Conservation (phyloP, 2,329 filamentous ascomycete species). For the Kalmusia sp. region DNA sequence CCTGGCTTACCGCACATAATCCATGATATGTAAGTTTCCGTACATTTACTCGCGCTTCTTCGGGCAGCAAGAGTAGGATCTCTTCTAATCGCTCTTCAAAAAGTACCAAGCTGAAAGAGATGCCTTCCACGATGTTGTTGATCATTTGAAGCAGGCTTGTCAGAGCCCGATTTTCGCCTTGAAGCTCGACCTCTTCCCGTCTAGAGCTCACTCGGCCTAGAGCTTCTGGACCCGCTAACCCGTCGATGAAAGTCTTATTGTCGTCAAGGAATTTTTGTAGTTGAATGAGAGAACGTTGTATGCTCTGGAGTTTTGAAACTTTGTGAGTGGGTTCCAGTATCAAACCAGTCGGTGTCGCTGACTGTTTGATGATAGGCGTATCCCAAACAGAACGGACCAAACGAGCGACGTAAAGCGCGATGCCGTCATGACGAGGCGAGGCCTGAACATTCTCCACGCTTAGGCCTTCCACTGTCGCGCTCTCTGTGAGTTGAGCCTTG, state of each 20-base stretch:
- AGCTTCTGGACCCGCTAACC: constrained; percentile 87
- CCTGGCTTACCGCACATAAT: constrained; percentile 79
- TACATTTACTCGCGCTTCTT: constrained; percentile 69
- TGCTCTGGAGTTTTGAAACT: constrained; percentile 71
- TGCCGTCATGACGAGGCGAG: constrained; percentile 86
- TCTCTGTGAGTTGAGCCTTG: constrained; percentile 83
- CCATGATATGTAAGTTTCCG: constrained; percentile 83
- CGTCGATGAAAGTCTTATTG: constrained; percentile 93
- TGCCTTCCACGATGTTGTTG: constrained; percentile 91
- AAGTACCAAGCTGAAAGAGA: constrained; percentile 92
- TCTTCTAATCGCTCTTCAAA: constrained; percentile 94
- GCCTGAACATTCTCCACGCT: constrained; percentile 83
- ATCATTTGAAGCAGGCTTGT: constrained; percentile 86
- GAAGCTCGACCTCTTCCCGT: constrained; percentile 89
- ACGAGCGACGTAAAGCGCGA: constrained; percentile 85
- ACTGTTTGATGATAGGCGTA: constrained; percentile 71
- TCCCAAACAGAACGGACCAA: constrained; percentile 92
- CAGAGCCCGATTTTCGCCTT: constrained; percentile 92
- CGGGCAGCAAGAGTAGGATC: constrained; percentile 79
- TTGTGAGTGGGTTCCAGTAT: constrained; percentile 72
- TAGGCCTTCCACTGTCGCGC: constrained; percentile 66
- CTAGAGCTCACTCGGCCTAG: constrained; percentile 78
- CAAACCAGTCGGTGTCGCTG: constrained; percentile 63
- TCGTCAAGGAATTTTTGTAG: constrained; percentile 81
- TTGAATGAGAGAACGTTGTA: constrained; percentile 82